Base-by-base conservation (phyloP, 192 early-diverging fungal genomes). In the Coemansia guatemalensis region DNA sequence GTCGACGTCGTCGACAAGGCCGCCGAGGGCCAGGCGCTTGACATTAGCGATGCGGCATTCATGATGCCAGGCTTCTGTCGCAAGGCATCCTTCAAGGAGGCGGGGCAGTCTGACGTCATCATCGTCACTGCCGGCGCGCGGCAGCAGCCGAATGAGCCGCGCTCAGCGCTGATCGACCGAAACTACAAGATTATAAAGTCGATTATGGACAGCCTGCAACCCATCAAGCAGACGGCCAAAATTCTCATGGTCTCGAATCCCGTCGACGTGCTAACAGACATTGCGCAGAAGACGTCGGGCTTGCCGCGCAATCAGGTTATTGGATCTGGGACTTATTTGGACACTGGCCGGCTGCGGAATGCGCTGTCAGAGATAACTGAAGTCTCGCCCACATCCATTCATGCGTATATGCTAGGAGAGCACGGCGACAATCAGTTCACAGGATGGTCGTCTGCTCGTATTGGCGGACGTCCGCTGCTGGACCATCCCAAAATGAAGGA, bases 401-500 rank as follows among this genome's bases (percentile, higher is more conserved):
- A 95, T 62, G 87, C 87, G 2, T 95, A 91, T 64, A 84, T 91
- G 58, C 75, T 95, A 14, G 93, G 93, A 49, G 93, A 95, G 71
- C 93, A 95, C 44, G 93, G 92, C 60, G 92, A 95, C 65, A 88
- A 85, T 25, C 93, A 95, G 82, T 87, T 95, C 24, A 86, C 89
- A 20, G 88, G 88, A 7, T 95, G 93, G 93, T 84, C 85, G 26
- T 74, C 88, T 2, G 90, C 88, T 0, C 81, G 74, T 2, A 85
- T 93, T 32, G 93, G 85, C 23, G 89, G 90, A 25, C 83, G 85
- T 18, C 86, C 88, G 5, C 58, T 94, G 32, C 59, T 90, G 0
- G 66, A 82, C 0, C 88, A 90, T 54, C 85, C 86, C 12, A 78
- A 86, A 53, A 78, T 93, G 57, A 35, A 87, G 60, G 67, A 32